Evolutionary conservation across 768 basidiomycete genomes (phyloP).

Genomic region (Dentipellis sp.): DNA sequence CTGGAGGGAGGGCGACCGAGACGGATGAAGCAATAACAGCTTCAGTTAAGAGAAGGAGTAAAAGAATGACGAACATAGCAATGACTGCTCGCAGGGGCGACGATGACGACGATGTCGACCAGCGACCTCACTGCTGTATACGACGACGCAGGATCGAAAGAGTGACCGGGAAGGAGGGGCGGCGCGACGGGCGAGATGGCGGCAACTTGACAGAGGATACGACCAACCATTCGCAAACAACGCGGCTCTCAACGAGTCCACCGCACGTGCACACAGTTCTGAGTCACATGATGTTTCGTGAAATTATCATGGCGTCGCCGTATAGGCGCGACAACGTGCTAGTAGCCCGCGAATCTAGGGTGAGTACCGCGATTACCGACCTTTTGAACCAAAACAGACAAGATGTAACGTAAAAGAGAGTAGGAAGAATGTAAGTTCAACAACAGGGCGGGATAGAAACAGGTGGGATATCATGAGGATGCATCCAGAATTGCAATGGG

Average conservation of each 20-base stretch:
- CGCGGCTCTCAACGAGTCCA: neutral
- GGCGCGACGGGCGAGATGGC: neutral
- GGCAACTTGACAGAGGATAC: neutral
- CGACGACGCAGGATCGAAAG: slow-evolving; percentile 8
- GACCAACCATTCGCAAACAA: neutral
- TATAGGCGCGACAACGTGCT: too few relatives aligned
- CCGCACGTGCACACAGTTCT: neutral
- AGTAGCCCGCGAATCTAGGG: too few relatives aligned
- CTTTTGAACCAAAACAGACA: neutral
- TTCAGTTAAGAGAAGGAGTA: slow-evolving; percentile 39
- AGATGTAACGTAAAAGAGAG: neutral
- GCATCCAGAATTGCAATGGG: neutral
- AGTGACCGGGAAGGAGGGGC: slow-evolving; percentile 1
- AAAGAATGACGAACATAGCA: slow-evolving; percentile 60
- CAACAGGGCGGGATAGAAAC: neutral
- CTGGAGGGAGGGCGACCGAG: slow-evolving; percentile 49
- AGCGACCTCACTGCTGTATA: slow-evolving; percentile 17
- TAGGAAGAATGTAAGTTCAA: too few relatives aligned
- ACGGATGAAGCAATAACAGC: slow-evolving; percentile 33
- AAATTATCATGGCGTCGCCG: too few relatives aligned
- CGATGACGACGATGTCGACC: slow-evolving; percentile 17
- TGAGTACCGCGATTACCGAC: neutral
- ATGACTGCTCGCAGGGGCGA: slow-evolving; percentile 20
- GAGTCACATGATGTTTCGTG: neutral
- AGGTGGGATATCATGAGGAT: neutral